A percentile compares a stretch with the other conserved stretches of the same genome.
Evolutionary conservation across 75 land plant genomes (phyloP).

Genomic region (Pinus tabuliformis): DNA sequence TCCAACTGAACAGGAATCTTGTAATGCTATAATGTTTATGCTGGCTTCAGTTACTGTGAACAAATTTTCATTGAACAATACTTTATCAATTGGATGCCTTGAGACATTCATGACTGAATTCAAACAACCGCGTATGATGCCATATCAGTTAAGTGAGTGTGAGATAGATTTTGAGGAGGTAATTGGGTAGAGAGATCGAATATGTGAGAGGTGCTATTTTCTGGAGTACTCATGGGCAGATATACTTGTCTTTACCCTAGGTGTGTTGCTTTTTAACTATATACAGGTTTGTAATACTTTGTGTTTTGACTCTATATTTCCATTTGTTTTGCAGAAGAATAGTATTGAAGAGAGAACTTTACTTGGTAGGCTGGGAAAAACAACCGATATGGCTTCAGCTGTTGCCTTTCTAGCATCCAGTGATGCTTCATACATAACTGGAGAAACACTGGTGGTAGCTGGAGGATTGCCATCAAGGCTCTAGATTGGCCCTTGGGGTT

Average conservation of each 20-base stretch:
- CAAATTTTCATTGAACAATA: too few relatives aligned
- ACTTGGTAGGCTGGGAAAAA: conserved; percentile 72
- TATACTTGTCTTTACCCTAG: background rate
- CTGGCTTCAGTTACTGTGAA: too few relatives aligned
- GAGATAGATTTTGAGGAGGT: too few relatives aligned
- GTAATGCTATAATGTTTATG: too few relatives aligned
- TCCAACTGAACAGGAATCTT: too few relatives aligned
- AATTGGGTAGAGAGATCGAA: too few relatives aligned
- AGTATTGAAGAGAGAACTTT: conserved; percentile 41
- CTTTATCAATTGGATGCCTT: too few relatives aligned
- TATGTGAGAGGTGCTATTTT: background rate
- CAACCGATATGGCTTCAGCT: conserved; percentile 89
- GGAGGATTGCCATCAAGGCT: conserved; percentile 85
- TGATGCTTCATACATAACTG: conserved; percentile 95
- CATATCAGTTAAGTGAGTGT: too few relatives aligned
- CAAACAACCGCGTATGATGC: too few relatives aligned
- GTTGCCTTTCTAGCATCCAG: conserved; percentile 93
- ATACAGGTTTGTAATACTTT: background rate
- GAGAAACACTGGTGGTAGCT: conserved; percentile 88
- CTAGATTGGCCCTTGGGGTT: conserved; percentile 4
- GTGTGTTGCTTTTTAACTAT: background rate
- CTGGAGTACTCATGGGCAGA: background rate
- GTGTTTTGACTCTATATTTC: background rate
- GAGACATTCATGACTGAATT: too few relatives aligned
- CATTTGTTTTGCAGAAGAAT: conserved; percentile 47